phyloP scores from a whole-genome alignment of 352 stramenopile species.

The Pythium phragmiticola region DNA sequence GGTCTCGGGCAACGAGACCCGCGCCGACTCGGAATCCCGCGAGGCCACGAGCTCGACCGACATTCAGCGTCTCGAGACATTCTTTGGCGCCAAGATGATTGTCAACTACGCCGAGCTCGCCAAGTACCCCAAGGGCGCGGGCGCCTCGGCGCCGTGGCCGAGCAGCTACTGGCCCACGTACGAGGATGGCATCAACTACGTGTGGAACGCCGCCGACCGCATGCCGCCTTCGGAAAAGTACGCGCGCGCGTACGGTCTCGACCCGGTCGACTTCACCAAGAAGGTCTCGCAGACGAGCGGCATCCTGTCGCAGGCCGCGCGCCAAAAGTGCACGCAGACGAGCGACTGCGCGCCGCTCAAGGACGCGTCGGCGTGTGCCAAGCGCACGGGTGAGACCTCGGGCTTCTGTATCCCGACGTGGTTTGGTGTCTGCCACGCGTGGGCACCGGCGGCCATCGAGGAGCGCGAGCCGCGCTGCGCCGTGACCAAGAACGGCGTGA shows the following conservation, averaged over 20 bases:
- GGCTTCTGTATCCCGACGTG: constrained; percentile 10
- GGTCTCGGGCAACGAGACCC: background rate
- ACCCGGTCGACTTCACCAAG: constrained; percentile 19
- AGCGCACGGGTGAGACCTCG: background rate
- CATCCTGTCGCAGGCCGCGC: constrained; percentile 1
- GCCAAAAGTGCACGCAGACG: constrained; percentile 2
- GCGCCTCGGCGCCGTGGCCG: constrained; percentile 10
- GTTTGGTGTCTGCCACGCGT: constrained; percentile 21
- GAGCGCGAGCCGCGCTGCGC: constrained; percentile 9
- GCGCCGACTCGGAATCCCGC: background rate
- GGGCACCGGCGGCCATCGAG: constrained; percentile 13
- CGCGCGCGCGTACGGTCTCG: constrained; percentile 17
- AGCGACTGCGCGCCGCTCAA: constrained; percentile 8
- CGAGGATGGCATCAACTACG: constrained; percentile 62
- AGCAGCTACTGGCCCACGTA: constrained; percentile 63
- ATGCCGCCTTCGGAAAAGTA: constrained; percentile 28
- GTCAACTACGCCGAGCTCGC: constrained; percentile 11
- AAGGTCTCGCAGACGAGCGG: constrained; percentile 20
- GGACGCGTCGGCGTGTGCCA: constrained; percentile 1
- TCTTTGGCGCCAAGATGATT: constrained; percentile 7
- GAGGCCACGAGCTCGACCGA: constrained; percentile 8
- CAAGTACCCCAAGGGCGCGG: constrained; percentile 12
- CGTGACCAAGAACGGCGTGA: constrained; percentile 41
- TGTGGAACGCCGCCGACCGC: constrained; percentile 20
- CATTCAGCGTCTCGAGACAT: constrained; percentile 11